Evolutionary conservation across 2,329 filamentous ascomycete species (phyloP).

Genomic region (Aspergillus viridinutans): DNA sequence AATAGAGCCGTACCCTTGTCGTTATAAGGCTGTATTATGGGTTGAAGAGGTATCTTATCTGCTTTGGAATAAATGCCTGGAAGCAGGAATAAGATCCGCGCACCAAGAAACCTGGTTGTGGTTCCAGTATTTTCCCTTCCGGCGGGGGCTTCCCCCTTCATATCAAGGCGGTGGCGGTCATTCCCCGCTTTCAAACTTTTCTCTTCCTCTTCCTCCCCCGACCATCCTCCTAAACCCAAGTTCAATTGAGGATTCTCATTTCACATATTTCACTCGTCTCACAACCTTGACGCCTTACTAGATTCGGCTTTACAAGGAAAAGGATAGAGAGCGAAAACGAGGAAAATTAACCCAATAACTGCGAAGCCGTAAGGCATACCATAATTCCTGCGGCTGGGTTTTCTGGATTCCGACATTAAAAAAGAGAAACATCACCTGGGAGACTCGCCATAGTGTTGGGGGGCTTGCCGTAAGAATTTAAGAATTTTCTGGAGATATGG

Average conservation of each 20-base stretch:
- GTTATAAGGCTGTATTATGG: not conserved
- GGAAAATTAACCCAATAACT: not conserved
- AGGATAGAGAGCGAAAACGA: not conserved
- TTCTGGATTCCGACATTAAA: not conserved
- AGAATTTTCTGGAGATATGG: conserved; percentile 50
- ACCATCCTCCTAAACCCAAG: not conserved
- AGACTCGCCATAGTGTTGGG: conserved; percentile 2
- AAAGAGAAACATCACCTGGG: not conserved
- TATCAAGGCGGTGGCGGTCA: not conserved
- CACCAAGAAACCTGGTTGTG: not conserved
- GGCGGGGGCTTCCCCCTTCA: not conserved
- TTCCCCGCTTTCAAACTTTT: not conserved
- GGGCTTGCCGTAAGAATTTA: conserved; percentile 51
- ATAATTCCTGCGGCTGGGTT: not conserved
- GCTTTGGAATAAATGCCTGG: not conserved
- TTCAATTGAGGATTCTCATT: not conserved
- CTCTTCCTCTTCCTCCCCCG: not conserved
- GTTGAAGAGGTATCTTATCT: not conserved
- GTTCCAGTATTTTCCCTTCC: not conserved
- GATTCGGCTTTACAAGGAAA: not conserved
- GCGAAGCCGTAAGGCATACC: not conserved
- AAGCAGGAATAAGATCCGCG: not conserved
- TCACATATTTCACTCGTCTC: not conserved
- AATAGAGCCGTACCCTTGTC: not conserved
- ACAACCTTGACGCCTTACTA: not conserved